Percentiles rank a stretch among this genome's conserved stretches.
Conservation (phyloP, 768 basidiomycete species). For the Suillus bovinus region DNA sequence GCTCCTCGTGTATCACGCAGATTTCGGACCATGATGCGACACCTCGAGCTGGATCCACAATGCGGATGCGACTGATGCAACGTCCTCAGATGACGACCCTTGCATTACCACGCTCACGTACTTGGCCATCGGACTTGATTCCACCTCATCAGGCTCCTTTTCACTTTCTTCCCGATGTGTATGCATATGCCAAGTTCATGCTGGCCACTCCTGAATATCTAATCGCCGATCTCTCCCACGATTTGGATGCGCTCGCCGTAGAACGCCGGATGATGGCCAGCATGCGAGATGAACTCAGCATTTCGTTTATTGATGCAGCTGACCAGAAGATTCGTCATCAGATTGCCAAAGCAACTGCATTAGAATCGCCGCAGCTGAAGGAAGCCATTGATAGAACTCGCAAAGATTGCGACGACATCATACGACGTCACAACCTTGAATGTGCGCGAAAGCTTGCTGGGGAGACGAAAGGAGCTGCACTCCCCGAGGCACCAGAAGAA, state of each 20-base stretch:
- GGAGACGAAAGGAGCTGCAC: conserved; percentile 13
- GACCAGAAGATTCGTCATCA: conserved; percentile 75
- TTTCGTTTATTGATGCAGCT: conserved; percentile 80
- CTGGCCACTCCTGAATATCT: conserved; percentile 89
- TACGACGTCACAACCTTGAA: conserved; percentile 35
- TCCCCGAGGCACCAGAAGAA: conserved; percentile 55
- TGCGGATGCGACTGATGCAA: conserved; percentile 89
- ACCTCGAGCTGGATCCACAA: conserved; percentile 54
- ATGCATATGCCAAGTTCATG: conserved; percentile 91
- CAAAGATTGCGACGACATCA: conserved; percentile 57
- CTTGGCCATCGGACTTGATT: conserved; percentile 93
- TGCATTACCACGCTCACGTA: conserved; percentile 85
- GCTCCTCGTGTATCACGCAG: conserved; percentile 48
- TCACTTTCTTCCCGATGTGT: conserved; percentile 93
- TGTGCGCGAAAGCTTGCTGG: conserved; percentile 24
- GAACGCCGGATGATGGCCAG: conserved; percentile 69
- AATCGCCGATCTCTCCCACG: conserved; percentile 65
- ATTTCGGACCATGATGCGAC: conserved; percentile 37
- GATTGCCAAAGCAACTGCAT: conserved; percentile 73
- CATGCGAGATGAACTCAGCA: conserved; percentile 74
- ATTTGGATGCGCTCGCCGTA: conserved; percentile 67
- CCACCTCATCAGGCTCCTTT: conserved; percentile 94
- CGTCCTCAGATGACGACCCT: conserved; percentile 94
- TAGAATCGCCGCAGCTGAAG: conserved; percentile 69
- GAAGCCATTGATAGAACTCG: conserved; percentile 62